Evolutionary conservation across 164 flowering plant genomes (phyloP), one percentile per base, ranked within the genome.

Genomic region (Pachysandra terminalis): DNA sequence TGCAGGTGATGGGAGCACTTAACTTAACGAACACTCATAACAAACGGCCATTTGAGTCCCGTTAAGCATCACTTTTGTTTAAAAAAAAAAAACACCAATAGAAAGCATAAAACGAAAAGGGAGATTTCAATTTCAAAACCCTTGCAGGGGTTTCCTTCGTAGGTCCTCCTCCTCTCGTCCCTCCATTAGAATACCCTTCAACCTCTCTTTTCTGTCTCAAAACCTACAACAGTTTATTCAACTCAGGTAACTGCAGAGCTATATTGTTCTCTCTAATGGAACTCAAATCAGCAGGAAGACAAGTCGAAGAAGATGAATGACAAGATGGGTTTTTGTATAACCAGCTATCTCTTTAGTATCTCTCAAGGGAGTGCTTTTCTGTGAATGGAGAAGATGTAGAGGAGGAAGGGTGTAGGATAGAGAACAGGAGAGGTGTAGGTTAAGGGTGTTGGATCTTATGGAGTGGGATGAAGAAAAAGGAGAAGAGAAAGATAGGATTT

Each of bases 171-270:
- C n/a, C n/a, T n/a, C n/a, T n/a, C n/a, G n/a, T n/a, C n/a, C n/a
- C n/a, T n/a, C n/a, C n/a, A n/a, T n/a, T n/a, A n/a, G n/a, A n/a
- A n/a, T n/a, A n/a, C n/a, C n/a, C n/a, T n/a, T n/a, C n/a, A n/a
- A n/a, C n/a, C n/a, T n/a, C n/a, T 62, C 80, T 24, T 65, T 59
- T 78, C 57, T 63, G 80, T 28, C 75, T 87, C 77, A 91, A 68
- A 37, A 87, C 91, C 60, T 71, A 60, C 19, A 94, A 85, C 68
- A 95, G 55, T 63, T 78, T 87, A 80, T 81, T 89, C 69, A 95
- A 71, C 79, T 92, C 97, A 0, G 97, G 98, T 0, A 95, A 77
- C 78, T 90, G 97, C 71, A 81, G 61, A 56, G 92, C 95, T 15
- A 94, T 90, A 74, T 92, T 96, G 45, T 83, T 70, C 51, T 83